Conservation (phyloP, 305 asterid genomes). For the Fraxinus baroniana region DNA sequence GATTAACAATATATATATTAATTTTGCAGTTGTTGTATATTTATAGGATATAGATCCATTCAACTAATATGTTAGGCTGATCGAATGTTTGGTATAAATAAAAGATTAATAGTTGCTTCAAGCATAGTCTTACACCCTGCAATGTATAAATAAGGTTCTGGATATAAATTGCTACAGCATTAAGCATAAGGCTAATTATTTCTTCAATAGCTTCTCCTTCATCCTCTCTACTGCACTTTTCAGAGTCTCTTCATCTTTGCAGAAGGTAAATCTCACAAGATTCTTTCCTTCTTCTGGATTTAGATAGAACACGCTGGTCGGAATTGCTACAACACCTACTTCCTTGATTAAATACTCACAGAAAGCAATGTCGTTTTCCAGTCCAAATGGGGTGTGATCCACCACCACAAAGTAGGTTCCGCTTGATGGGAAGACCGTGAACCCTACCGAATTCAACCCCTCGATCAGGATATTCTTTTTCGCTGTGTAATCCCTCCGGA, state of each 20-base stretch:
- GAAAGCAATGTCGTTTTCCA: constrained; percentile 70
- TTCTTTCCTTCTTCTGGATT: constrained; percentile 91
- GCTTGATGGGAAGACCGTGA: constrained; percentile 70
- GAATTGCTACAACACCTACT: constrained; percentile 89
- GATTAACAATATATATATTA: neutral
- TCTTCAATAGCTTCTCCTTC: constrained; percentile 71
- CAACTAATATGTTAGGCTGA: too few relatives aligned
- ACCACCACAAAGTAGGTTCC: constrained; percentile 90
- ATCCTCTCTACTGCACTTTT: constrained; percentile 78
- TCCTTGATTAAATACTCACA: constrained; percentile 91
- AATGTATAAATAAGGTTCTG: neutral
- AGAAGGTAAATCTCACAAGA: constrained; percentile 92
- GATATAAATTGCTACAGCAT: neutral
- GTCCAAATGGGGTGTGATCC: constrained; percentile 84
- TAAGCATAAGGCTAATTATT: constrained; percentile 22
- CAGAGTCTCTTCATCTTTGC: constrained; percentile 87
- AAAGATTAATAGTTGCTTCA: neutral
- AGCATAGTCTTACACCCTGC: neutral
- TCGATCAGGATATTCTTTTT: constrained; percentile 77
- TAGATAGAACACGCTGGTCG: constrained; percentile 84
- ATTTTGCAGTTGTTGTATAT: too few relatives aligned
- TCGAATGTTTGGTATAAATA: too few relatives aligned
- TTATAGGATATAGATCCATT: too few relatives aligned
- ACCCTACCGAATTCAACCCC: constrained; percentile 78
- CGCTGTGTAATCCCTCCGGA: constrained; percentile 55